Percentiles rank a stretch among this genome's conserved stretches.
Evolutionary conservation across 805 yeast genomes (phyloP).

Genomic region (Barnettozyma vustinii): DNA sequence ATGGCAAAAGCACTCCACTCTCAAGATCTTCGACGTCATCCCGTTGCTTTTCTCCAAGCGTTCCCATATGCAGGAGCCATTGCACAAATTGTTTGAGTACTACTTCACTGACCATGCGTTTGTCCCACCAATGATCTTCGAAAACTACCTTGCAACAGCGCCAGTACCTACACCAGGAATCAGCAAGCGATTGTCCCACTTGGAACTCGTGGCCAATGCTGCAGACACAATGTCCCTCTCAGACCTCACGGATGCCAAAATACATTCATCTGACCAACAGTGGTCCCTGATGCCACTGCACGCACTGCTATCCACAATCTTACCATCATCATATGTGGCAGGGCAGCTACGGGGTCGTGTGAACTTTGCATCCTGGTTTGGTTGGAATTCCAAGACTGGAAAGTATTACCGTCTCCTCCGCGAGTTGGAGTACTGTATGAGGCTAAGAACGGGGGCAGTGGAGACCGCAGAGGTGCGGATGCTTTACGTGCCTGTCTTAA

Average conservation of each 20-base stretch:
- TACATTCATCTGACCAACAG: slow-evolving; percentile 87
- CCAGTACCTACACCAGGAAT: slow-evolving; percentile 45
- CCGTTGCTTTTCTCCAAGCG: slow-evolving; percentile 59
- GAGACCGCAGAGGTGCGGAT: slow-evolving; percentile 69
- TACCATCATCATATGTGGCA: slow-evolving; percentile 69
- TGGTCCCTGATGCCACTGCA: slow-evolving; percentile 93
- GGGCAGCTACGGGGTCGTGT: slow-evolving; percentile 68
- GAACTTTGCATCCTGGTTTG: slow-evolving; percentile 81
- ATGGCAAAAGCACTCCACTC: slow-evolving; percentile 87
- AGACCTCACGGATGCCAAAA: slow-evolving; percentile 74
- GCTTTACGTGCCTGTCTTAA: slow-evolving; percentile 66
- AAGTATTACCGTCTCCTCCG: slow-evolving; percentile 77
- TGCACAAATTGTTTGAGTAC: slow-evolving; percentile 80
- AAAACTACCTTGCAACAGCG: slow-evolving; percentile 69
- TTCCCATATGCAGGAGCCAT: slow-evolving; percentile 47
- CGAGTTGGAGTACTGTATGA: slow-evolving; percentile 82
- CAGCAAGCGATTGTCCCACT: slow-evolving; percentile 32
- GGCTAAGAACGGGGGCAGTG: slow-evolving; percentile 76
- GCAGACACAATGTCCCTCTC: slow-evolving; percentile 84
- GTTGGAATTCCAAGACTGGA: slow-evolving; percentile 80
- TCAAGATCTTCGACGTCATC: slow-evolving; percentile 89
- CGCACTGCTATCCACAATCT: slow-evolving; percentile 78
- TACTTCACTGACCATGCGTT: slow-evolving; percentile 94
- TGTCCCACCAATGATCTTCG: slow-evolving; percentile 94
- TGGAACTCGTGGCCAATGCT: slow-evolving; percentile 66